Percentiles rank a stretch among this genome's conserved stretches.
Conservation (phyloP, 106 monocot genomes). For the Hemerocallis citrina region DNA sequence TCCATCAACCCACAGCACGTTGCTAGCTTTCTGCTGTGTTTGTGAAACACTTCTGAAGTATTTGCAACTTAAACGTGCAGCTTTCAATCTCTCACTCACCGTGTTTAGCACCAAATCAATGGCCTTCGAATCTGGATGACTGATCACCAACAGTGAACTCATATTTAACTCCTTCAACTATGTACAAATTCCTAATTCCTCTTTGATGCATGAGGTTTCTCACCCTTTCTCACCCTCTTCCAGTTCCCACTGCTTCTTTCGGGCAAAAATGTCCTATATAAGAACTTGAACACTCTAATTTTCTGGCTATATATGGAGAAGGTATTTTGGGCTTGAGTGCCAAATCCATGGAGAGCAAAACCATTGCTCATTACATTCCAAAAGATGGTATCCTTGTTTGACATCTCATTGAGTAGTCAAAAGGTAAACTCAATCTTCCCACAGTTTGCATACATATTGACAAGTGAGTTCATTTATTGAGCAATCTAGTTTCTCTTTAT, state of each 20-base stretch:
- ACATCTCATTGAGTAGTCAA: conserved; percentile 21
- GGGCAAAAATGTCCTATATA: conserved; percentile 28
- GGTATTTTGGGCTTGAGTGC: conserved; percentile 8
- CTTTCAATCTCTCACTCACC: conserved; percentile 7
- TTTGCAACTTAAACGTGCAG: conserved; percentile 4
- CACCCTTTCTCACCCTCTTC: conserved; percentile 12
- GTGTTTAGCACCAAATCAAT: conserved; percentile 35
- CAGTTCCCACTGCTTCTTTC: conserved; percentile 14
- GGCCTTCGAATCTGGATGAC: conserved; percentile 23
- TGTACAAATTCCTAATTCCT: conserved; percentile 38
- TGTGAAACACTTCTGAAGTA: conserved; percentile 9
- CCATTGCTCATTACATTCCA: conserved; percentile 43
- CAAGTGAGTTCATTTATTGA: conserved; percentile 19
- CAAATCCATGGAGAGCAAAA: conserved; percentile 23
- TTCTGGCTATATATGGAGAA: conserved; percentile 10
- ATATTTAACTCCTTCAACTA: conserved; percentile 38
- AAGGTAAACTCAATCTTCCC: conserved; percentile 31
- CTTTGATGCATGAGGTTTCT: conserved; percentile 20
- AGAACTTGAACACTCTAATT: conserved; percentile 28
- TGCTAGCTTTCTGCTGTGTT: conserved; percentile 36
- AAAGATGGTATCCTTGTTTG: conserved; percentile 25
- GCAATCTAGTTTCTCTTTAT: conserved; percentile 4
- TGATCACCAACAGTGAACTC: conserved; percentile 53
- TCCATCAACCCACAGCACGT: conserved; percentile 31
- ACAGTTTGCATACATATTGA: conserved; percentile 43